Evolutionary conservation across 1,139 yeast genomes (phyloP).

Genomic region (Suhomyces taliae): DNA sequence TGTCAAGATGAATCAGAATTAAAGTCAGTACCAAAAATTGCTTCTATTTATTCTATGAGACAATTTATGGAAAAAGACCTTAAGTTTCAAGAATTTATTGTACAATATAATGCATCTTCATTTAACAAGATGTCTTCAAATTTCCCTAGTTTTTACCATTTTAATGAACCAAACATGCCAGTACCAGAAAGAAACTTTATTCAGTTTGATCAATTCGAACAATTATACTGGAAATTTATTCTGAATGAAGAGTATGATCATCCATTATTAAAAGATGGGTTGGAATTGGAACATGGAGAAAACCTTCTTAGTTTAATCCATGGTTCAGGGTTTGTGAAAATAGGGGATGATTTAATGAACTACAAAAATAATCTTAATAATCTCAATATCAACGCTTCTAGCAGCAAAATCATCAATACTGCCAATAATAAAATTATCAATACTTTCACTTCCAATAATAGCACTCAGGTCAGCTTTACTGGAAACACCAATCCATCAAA

Average conservation of each 20-base stretch:
- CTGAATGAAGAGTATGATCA: slow-evolving; percentile 20
- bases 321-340: slow-evolving; percentile 27
- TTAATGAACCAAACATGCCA: slow-evolving; percentile 15
- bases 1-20: slow-evolving; percentile 31
- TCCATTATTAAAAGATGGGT: slow-evolving; percentile 21
- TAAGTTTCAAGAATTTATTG: slow-evolving; percentile 38
- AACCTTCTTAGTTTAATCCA: slow-evolving; percentile 24
- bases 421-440: slow-evolving; percentile 10
- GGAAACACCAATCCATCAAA: neutral
- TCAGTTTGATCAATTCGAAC: slow-evolving; percentile 37
- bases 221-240: slow-evolving; percentile 46
- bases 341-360: slow-evolving; percentile 28
- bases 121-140: slow-evolving; percentile 17
- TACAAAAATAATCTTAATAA: slow-evolving; percentile 22
- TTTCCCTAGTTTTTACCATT: slow-evolving; percentile 10
- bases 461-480: neutral
- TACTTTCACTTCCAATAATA: slow-evolving; percentile 1
- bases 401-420: slow-evolving; percentile 12
- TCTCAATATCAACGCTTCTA: slow-evolving; percentile 13
- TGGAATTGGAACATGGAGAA: slow-evolving; percentile 33
- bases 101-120: slow-evolving; percentile 19
- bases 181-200: slow-evolving; percentile 24
- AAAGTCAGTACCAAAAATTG: slow-evolving; percentile 30
- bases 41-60: slow-evolving; percentile 48
- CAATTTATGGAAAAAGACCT: slow-evolving; percentile 55